Conservation (phyloP, 139 green algal genomes). For the Haematococcus sp. region DNA sequence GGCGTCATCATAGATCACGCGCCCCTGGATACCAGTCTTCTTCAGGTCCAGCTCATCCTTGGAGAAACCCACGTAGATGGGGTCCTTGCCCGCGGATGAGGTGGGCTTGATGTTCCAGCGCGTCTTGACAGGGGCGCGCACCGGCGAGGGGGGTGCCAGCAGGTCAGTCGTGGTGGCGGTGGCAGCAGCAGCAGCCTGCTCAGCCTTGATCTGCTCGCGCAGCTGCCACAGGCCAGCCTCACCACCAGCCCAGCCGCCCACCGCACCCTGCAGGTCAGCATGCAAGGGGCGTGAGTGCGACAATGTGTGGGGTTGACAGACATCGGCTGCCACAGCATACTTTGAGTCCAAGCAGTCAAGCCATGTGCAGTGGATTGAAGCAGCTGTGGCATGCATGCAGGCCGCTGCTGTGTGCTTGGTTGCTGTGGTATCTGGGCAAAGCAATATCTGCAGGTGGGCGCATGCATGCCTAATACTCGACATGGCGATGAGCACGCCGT, state of each 20-base stretch:
- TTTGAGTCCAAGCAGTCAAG: background rate
- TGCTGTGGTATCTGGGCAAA: too few relatives aligned
- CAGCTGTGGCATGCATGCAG: too few relatives aligned
- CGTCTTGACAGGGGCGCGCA: conserved; percentile 8
- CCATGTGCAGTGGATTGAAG: too few relatives aligned
- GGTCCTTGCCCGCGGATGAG: conserved; percentile 18
- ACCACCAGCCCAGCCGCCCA: conserved; percentile 64
- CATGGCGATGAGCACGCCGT: too few relatives aligned
- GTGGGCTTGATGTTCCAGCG: background rate
- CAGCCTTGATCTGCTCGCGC: conserved; percentile 36
- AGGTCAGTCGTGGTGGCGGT: background rate
- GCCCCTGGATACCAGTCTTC: conserved; percentile 41
- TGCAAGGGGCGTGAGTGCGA: too few relatives aligned
- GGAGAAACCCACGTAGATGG: conserved; percentile 53
- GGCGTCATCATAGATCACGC: conserved; percentile 63
- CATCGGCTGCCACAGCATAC: too few relatives aligned
- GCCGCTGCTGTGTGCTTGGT: too few relatives aligned
- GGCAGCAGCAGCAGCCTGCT: background rate
- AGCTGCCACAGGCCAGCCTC: conserved; percentile 59
- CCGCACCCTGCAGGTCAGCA: background rate
- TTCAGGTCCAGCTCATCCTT: conserved; percentile 47
- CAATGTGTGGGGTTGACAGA: too few relatives aligned
- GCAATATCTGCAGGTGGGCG: too few relatives aligned
- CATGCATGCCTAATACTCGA: too few relatives aligned
- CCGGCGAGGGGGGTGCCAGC: background rate